Base-by-base conservation (phyloP, 176 grass and related monocot genomes). In the Musa schizocarpa region DNA sequence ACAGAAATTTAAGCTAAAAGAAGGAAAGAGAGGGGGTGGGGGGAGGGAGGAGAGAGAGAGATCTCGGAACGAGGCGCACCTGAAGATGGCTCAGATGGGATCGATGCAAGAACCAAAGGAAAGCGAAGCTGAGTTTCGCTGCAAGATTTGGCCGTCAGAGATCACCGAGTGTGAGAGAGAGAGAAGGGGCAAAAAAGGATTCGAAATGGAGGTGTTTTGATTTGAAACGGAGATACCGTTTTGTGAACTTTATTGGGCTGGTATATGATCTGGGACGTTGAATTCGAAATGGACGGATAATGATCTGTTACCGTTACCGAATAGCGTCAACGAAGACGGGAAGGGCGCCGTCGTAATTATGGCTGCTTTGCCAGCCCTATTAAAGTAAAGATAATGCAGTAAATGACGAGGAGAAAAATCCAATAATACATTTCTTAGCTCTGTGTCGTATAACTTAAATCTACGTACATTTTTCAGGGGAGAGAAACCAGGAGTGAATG, bases 261-360 rank as follows among this genome's bases (percentile, higher is more conserved):
- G 29, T n/a, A 70, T 16, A 19, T 70, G 68, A 70, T 70, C 68
- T n/a, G 3, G 5, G 9, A 27, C 67, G 67, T 69, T 69, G 67
- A 69, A 69, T 69, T 69, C 50, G 2, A 69, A 69, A 50, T 5
- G 13, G 64, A 67, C 64, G 64, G 34, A 9, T 0, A 9, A 0
- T 8, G 27, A 69, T 50, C 8, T 1, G n/a, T 13, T 48, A 50
- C 67, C 67, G 67, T 49, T 69, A 20, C 67, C 2, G 67, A 69
- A 14, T 27, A 17, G 14, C 25, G 29, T 16, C 34, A 6, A 43
- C 0, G 34, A 6, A 1, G 21, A 9, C 1, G 19, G 10, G 2
- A 67, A 27, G 24, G 24, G 11, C 16, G 12, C 2, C 11, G 6
- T 29, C 24, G 64, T 67, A 29, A 67, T 67, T 67, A 65, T 26